Percentiles rank a stretch among this genome's conserved stretches.
Evolutionary conservation across 257 asterid genomes (phyloP).

Genomic region (Solanum bulbocastanum): DNA sequence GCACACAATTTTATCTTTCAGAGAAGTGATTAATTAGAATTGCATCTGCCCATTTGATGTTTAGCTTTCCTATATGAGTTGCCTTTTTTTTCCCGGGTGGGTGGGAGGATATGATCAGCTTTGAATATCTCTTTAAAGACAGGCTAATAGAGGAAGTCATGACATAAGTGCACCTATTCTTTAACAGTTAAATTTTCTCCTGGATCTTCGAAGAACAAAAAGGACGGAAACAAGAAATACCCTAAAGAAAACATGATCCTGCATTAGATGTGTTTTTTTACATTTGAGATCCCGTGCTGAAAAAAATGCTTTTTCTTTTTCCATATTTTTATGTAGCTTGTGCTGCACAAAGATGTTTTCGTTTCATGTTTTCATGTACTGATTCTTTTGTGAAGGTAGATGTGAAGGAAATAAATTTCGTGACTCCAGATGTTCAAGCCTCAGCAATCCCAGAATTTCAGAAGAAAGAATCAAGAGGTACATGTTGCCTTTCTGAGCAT

Average conservation of each 20-base stretch:
- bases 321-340: neutral
- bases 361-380: neutral
- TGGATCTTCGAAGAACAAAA: neutral
- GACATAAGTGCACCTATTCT: neutral
- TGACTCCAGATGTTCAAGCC: constrained; percentile 20
- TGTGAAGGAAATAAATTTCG: constrained; percentile 58
- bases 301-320: neutral
- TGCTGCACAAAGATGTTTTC: neutral
- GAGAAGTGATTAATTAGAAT: neutral
- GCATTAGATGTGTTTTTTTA: neutral
- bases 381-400: constrained; percentile 27
- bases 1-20: neutral
- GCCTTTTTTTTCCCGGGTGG: neutral
- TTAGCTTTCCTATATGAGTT: neutral
- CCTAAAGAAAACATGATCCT: neutral
- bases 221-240: neutral
- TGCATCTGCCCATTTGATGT: neutral
- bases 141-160: neutral
- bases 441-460: constrained; percentile 7
- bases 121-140: neutral
- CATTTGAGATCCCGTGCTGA: neutral
- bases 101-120: neutral
- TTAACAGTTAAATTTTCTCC: neutral
- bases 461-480: constrained; percentile 32
- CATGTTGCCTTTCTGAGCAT: neutral